Conservation (phyloP, 371 early-diverging fungal genomes). For the Thermomucor indicae-seudaticae region DNA sequence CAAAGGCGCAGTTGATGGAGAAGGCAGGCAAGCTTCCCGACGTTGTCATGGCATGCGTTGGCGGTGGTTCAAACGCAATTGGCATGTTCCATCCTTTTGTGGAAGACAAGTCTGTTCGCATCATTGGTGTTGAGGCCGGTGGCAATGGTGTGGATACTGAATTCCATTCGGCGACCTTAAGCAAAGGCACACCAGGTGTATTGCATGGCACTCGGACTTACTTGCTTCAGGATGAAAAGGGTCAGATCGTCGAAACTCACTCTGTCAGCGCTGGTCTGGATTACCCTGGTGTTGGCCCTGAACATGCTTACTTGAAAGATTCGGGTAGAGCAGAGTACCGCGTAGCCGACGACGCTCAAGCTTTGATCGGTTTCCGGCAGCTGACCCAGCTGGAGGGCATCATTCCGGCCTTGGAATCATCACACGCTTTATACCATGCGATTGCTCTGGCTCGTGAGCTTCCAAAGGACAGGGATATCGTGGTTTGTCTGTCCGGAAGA, state of each 20-base stretch:
- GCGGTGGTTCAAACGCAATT: slow-evolving; percentile 91
- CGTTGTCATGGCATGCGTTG: slow-evolving; percentile 93
- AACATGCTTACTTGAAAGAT: slow-evolving; percentile 91
- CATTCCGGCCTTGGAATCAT: slow-evolving; percentile 92
- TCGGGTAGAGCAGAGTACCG: slow-evolving; percentile 83
- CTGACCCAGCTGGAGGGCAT: slow-evolving; percentile 91
- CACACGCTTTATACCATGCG: slow-evolving; percentile 89
- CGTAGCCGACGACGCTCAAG: slow-evolving; percentile 82
- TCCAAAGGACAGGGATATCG: slow-evolving; percentile 76
- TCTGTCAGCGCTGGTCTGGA: slow-evolving; percentile 94
- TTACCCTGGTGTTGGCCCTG: slow-evolving; percentile 97
- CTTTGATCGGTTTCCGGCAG: slow-evolving; percentile 83
- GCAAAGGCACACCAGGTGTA: slow-evolving; percentile 88
- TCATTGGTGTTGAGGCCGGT: slow-evolving; percentile 93
- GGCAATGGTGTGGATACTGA: slow-evolving; percentile 85
- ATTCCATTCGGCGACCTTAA: slow-evolving; percentile 87
- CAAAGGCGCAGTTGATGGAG: slow-evolving; percentile 78
- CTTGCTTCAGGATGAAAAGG: slow-evolving; percentile 87
- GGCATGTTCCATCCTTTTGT: slow-evolving; percentile 97
- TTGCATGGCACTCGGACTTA: slow-evolving; percentile 95
- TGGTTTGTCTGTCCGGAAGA: slow-evolving; percentile 90
- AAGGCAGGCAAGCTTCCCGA: slow-evolving; percentile 86
- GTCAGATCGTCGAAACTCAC: slow-evolving; percentile 95
- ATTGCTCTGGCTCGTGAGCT: slow-evolving; percentile 75
- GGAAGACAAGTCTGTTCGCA: slow-evolving; percentile 72